phyloP scores from a whole-genome alignment of 176 grass and related monocot genomes.

The Cymbopogon citratus region DNA sequence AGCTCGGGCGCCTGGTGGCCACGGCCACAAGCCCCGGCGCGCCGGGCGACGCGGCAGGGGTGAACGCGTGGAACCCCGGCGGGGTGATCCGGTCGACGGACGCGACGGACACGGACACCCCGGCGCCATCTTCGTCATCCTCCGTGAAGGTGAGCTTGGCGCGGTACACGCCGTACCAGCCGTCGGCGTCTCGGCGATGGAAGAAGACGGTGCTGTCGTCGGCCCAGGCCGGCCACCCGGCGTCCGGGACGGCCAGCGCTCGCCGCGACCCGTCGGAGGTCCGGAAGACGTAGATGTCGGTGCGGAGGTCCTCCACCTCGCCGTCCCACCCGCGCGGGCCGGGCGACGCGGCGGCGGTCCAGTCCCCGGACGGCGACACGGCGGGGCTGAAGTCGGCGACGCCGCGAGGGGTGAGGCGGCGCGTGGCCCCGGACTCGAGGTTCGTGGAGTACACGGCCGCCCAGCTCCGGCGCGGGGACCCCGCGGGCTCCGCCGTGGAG shows the following conservation, averaged over 20 bases:
- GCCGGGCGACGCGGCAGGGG: constrained; percentile 57
- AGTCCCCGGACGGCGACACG: constrained; percentile 69
- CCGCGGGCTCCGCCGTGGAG: constrained; percentile 47
- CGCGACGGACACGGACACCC: background rate
- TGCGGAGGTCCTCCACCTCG: constrained; percentile 71
- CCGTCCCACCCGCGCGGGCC: constrained; percentile 40
- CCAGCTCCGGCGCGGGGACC: constrained; percentile 56
- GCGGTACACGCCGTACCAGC: constrained; percentile 77
- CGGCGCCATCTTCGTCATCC: background rate
- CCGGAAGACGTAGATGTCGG: constrained; percentile 65
- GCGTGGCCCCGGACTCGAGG: constrained; percentile 31
- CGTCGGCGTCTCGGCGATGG: constrained; percentile 66
- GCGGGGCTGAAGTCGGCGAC: constrained; percentile 75
- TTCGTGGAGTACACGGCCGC: constrained; percentile 59
- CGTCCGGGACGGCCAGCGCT: constrained; percentile 38
- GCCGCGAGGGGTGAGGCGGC: constrained; percentile 44
- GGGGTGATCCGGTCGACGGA: constrained; percentile 46
- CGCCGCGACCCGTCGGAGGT: constrained; percentile 59
- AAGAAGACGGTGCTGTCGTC: constrained; percentile 78
- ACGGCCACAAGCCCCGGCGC: constrained; percentile 64
- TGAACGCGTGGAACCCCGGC: constrained; percentile 86
- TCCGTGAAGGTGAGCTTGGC: constrained; percentile 34
- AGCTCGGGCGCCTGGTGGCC: constrained; percentile 56
- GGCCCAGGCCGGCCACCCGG: constrained; percentile 81
- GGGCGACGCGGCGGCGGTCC: constrained; percentile 64